These are phyloP conservation scores for Mycena venus DNA, from an alignment of 768 basidiomycete genomes.

Conservation along the genomic window DNA sequence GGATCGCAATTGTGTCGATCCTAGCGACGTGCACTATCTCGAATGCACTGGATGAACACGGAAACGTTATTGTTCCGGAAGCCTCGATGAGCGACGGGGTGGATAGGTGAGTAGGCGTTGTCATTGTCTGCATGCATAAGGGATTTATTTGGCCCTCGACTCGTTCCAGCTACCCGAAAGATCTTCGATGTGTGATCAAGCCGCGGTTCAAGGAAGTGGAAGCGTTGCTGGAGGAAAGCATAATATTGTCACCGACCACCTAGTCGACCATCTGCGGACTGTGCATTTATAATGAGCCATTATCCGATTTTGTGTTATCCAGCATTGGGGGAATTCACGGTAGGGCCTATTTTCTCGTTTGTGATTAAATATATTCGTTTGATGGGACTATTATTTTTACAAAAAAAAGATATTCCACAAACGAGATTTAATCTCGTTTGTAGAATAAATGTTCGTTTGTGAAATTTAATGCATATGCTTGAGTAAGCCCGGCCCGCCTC, in stretches of 20 bases:
- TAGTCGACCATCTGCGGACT: slow-evolving; percentile 3
- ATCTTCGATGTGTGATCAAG: slow-evolving; percentile 19
- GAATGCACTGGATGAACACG: slow-evolving; percentile 21
- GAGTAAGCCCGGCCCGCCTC: too few species aligned
- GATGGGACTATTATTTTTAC: too few species aligned
- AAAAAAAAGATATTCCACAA: too few species aligned
- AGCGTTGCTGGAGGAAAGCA: slow-evolving; percentile 18
- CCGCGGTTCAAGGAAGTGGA: slow-evolving; percentile 16
- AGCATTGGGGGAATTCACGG: too few species aligned
- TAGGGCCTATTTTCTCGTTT: too few species aligned
- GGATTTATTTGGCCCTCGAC: not conserved
- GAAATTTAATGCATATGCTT: too few species aligned
- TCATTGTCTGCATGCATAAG: slow-evolving; percentile 9
- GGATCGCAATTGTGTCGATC: slow-evolving; percentile 23
- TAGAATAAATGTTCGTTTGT: too few species aligned
- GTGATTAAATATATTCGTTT: too few species aligned
- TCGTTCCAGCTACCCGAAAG: slow-evolving; percentile 17
- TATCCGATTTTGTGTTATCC: not conserved
- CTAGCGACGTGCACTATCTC: slow-evolving; percentile 19
- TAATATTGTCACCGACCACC: slow-evolving; percentile 4
- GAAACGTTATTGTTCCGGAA: slow-evolving; percentile 4
- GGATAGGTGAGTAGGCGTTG: slow-evolving; percentile 10
- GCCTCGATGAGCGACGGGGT: slow-evolving; percentile 16
- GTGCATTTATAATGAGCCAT: not conserved
- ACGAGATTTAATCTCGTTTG: too few species aligned